Evolutionary conservation across 2,329 filamentous ascomycete genomes (phyloP), one percentile per base, ranked within the genome.

Genomic region (Trichoderma pleuroti): DNA sequence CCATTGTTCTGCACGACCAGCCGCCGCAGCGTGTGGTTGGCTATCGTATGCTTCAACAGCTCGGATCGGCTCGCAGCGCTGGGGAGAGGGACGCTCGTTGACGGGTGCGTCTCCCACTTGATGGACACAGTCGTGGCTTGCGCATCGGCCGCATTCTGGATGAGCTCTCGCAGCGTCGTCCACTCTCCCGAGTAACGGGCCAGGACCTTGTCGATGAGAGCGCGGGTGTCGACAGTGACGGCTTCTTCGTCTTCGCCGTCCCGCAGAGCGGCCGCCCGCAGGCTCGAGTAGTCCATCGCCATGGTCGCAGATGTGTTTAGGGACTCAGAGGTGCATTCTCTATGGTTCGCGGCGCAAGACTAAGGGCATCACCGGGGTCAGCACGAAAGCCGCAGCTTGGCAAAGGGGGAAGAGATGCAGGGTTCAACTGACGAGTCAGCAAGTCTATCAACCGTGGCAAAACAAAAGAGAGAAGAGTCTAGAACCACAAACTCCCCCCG

Each of bases 111-210:
- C 80, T 99, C 95, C 85, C 96, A 97, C 76, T 92, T 94, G 78
- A 99, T 93, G 59, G 89, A 92, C 75, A 98, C 95, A 70, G 90
- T 94, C 18, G 91, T 92, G 61, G 96, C 96, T 78, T 94, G 93
- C 26, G 96, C 96, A 83, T 99, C 96, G 73, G 96, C 95, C n/a
- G 96, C 96, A 79, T 99, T 99, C 78, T 99, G 96, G 57, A 99
- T 94, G 72, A 99, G 90, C 80, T 99, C 96, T 84, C 96, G 90
- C 21, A 99, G 83, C 10, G 88, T 92, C 7, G 89, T 94, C 91
- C 95, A 98, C 84, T 99, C 97, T 76, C 96, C 95, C 3, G 94
- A 97, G 80, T 99, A 99, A 78, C 96, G 88, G 11, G 96, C 96
- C 63, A 99, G 87, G 12, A 99, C 95, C 82, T 99, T 99, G 83